phyloP scores from a whole-genome alignment of 176 grass and related monocot genomes.

The Juncus effusus region DNA sequence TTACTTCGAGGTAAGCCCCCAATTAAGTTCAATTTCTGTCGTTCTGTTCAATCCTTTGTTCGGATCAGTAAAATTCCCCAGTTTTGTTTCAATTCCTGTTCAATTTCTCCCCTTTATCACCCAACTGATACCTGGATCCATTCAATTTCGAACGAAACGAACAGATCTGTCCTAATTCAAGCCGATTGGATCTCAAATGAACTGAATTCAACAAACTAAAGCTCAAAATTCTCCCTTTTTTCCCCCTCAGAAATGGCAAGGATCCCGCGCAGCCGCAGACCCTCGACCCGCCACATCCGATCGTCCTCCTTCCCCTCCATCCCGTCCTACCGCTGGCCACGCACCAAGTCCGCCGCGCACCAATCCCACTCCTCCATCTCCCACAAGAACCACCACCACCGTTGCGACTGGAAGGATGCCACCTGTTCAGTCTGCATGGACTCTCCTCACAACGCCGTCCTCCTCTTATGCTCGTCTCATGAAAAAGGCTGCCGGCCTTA shows the following conservation, averaged over 20 bases:
- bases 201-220: too few relatives aligned
- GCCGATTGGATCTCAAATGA: too few relatives aligned
- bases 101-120: background rate
- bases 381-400: conserved; percentile 42
- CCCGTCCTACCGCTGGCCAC: conserved; percentile 57
- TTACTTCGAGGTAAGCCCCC: conserved; percentile 21
- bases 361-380: conserved; percentile 41
- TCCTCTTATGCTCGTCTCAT: conserved; percentile 96
- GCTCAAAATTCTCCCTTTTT: too few relatives aligned
- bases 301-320: conserved; percentile 56
- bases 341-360: conserved; percentile 25
- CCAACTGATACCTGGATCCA: background rate
- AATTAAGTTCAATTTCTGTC: conserved; percentile 1
- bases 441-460: conserved; percentile 86
- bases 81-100: conserved; percentile 7
- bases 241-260: conserved; percentile 52
- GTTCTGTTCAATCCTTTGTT: background rate
- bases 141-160: background rate
- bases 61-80: background rate
- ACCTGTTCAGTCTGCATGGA: conserved; percentile 98
- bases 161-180: background rate
- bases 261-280: conserved; percentile 54
- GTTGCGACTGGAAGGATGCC: conserved; percentile 88
- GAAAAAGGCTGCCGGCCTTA: conserved; percentile 94
- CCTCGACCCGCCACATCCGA: conserved; percentile 64